Evolutionary conservation across 176 grass and related monocot species (phyloP).

Genomic region (Carex littledalei): DNA sequence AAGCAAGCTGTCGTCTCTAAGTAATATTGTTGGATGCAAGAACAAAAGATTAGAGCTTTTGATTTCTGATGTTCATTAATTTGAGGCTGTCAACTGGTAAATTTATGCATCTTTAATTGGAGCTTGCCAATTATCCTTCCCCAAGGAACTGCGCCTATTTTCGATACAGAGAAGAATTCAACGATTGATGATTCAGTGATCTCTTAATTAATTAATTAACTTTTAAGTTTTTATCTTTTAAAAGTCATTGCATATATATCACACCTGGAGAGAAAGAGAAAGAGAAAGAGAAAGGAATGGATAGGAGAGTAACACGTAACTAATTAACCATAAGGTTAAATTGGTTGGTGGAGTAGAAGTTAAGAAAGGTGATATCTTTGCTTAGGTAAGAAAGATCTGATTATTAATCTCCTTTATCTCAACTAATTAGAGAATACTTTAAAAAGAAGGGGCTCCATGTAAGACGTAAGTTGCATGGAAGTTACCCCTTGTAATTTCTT

Average conservation of each 20-base stretch:
- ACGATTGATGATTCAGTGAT: background rate
- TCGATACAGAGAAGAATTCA: too few species aligned
- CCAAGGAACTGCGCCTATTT: too few species aligned
- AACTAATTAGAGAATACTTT: conserved; percentile 1
- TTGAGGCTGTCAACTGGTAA: background rate
- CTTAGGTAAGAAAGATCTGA: conserved; percentile 9
- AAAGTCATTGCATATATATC: background rate
- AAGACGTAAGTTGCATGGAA: conserved; percentile 15
- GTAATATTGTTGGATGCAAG: background rate
- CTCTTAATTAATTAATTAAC: background rate
- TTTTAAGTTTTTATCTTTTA: background rate
- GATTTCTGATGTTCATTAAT: background rate
- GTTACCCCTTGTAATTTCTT: background rate
- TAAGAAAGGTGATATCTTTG: conserved; percentile 3
- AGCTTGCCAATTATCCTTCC: too few species aligned
- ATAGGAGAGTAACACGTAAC: background rate
- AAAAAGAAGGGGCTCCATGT: background rate
- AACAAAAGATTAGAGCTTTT: background rate
- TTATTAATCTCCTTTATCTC: conserved; percentile 17
- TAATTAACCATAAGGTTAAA: background rate
- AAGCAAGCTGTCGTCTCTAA: conserved; percentile 5
- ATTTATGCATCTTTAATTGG: too few species aligned
- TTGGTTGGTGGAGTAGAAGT: conserved; percentile 8
- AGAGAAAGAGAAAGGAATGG: background rate
- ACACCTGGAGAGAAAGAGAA: background rate